Percentiles rank a stretch among this genome's conserved stretches.
Evolutionary conservation across 164 flowering plant genomes (phyloP).

Genomic region (Aristolochia californica): DNA sequence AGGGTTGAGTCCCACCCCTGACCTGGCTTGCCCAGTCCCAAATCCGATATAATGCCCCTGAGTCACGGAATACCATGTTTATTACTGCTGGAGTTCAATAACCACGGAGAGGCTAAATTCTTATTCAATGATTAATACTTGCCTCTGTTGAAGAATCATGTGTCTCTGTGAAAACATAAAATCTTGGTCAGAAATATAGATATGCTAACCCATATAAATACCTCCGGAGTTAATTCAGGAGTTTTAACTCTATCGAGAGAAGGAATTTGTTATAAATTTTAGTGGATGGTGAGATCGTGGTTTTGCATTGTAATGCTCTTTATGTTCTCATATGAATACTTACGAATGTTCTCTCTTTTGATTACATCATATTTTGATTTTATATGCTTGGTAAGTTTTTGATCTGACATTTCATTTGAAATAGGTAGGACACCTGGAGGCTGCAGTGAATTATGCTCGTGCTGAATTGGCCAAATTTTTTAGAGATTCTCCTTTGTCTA

Average conservation of each 20-base stretch:
- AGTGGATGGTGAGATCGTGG: neutral
- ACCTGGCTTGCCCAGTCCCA: too few relatives aligned
- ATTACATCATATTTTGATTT: neutral
- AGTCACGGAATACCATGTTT: too few relatives aligned
- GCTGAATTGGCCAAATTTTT: conserved; percentile 50
- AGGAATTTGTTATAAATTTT: neutral
- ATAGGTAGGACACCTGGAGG: conserved; percentile 65
- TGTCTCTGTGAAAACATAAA: too few relatives aligned
- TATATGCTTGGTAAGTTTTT: neutral
- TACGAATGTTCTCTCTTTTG: neutral
- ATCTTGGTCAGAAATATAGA: too few relatives aligned
- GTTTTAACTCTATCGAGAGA: neutral
- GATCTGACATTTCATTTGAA: neutral
- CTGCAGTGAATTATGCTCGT: conserved; percentile 69
- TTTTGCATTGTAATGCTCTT: neutral
- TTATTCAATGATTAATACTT: too few relatives aligned
- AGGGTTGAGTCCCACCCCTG: too few relatives aligned
- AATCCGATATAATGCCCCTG: too few relatives aligned
- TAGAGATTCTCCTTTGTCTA: conserved; percentile 26
- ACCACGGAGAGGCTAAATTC: too few relatives aligned
- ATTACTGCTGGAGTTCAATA: too few relatives aligned
- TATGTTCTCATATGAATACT: neutral
- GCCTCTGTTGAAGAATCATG: too few relatives aligned
- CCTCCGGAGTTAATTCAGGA: neutral
- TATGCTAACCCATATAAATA: too few relatives aligned